phyloP scores from a whole-genome alignment of 2,329 filamentous ascomycete species.

The Huntiella savannae region DNA sequence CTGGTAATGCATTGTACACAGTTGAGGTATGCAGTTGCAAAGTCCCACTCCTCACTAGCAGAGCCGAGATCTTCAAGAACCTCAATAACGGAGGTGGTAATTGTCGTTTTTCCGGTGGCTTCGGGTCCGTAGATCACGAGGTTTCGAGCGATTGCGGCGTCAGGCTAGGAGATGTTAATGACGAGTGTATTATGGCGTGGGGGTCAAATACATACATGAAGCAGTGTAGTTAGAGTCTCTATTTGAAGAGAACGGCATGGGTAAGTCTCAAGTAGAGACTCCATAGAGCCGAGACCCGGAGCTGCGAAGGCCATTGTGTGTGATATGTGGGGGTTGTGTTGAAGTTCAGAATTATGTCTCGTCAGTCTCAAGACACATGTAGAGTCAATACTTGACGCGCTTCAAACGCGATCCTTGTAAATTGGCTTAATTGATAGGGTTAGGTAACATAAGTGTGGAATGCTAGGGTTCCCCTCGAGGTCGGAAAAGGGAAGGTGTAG shows the following conservation, averaged over 20 bases:
- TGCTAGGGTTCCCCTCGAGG: too few species aligned
- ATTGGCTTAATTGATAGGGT: too few species aligned
- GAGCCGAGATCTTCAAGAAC: constrained; percentile 1
- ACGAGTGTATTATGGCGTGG: neutral
- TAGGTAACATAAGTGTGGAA: too few species aligned
- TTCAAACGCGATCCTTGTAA: too few species aligned
- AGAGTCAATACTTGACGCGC: too few species aligned
- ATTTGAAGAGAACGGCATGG: constrained; percentile 42
- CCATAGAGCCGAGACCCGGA: constrained; percentile 31
- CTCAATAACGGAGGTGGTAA: constrained; percentile 27
- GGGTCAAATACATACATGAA: constrained; percentile 23
- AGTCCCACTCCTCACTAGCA: neutral
- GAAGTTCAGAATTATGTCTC: neutral
- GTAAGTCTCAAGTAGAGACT: constrained; percentile 27
- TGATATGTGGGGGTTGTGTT: neutral
- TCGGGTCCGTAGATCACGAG: constrained; percentile 70
- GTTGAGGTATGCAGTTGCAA: constrained; percentile 5
- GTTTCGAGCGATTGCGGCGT: constrained; percentile 50
- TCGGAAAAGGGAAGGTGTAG: too few species aligned
- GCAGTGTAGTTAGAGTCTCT: constrained; percentile 34
- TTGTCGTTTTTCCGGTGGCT: constrained; percentile 67
- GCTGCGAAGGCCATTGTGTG: constrained; percentile 23
- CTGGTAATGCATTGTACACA: constrained; percentile 13
- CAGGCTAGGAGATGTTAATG: constrained; percentile 26
- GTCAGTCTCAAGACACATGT: too few species aligned